Evolutionary conservation across 164 flowering plant species (phyloP).

Genomic region (Stephania yunnanensis): DNA sequence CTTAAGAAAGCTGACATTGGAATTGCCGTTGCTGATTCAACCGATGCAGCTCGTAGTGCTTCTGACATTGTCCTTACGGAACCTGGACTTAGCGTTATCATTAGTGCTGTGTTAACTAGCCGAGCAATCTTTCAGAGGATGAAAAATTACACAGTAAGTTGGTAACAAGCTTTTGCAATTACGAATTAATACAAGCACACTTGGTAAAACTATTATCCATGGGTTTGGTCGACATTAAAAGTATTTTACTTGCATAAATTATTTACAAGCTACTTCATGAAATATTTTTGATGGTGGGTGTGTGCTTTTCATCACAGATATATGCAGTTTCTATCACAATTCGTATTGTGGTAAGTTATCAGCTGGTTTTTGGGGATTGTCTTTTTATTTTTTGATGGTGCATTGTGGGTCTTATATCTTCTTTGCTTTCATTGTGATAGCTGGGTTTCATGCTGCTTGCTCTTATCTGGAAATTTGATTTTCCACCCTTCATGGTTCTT

Average conservation of each 20-base stretch:
- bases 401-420: conserved; percentile 2
- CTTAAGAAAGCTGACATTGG: conserved; percentile 95
- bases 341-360: conserved; percentile 73
- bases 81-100: conserved; percentile 87
- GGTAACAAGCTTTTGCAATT: conserved; percentile 4
- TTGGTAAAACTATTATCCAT: neutral
- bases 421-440: conserved; percentile 34
- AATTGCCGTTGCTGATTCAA: conserved; percentile 91
- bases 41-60: conserved; percentile 97
- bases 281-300: conserved; percentile 4
- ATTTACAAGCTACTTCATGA: neutral
- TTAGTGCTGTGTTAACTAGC: conserved; percentile 85
- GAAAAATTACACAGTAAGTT: conserved; percentile 77
- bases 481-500: conserved; percentile 96
- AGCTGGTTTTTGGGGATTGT: neutral
- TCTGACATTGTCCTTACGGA: conserved; percentile 90
- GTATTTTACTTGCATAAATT: neutral
- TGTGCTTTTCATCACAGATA: conserved; percentile 44
- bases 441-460: conserved; percentile 89
- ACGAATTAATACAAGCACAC: neutral
- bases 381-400: neutral
- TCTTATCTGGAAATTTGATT: conserved; percentile 81
- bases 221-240: neutral
- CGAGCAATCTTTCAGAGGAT: conserved; percentile 87
- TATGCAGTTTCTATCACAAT: conserved; percentile 96